phyloP scores from a whole-genome alignment of 345 rosid species.

The Atalantia buxifolia region DNA sequence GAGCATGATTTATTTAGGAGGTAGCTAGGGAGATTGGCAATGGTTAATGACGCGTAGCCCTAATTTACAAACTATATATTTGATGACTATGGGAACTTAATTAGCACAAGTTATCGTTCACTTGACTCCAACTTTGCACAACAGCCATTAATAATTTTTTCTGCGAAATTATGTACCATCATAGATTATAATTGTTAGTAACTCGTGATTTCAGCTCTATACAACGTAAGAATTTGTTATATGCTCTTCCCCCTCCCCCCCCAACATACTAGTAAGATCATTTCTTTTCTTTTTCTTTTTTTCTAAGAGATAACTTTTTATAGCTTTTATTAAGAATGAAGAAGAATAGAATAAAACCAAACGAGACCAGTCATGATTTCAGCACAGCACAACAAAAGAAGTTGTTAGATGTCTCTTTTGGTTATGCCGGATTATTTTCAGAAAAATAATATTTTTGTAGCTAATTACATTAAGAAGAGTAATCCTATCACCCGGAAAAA shows the following conservation, averaged over 20 bases:
- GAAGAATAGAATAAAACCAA: not conserved
- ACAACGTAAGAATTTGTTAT: not conserved
- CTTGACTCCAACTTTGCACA: not conserved
- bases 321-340: not conserved
- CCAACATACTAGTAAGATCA: too few relatives aligned
- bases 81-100: not conserved
- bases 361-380: not conserved
- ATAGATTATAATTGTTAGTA: too few relatives aligned
- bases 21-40: not conserved
- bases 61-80: not conserved
- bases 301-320: not conserved
- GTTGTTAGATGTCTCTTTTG: not conserved
- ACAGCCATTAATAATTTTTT: not conserved
- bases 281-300: too few relatives aligned
- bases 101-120: not conserved
- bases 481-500: too few relatives aligned
- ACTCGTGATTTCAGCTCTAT: not conserved
- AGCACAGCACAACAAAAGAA: not conserved
- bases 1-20: not conserved
- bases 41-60: not conserved
- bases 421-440: not conserved
- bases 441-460: too few relatives aligned
- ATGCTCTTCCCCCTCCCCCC: too few relatives aligned
- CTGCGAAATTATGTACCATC: not conserved
- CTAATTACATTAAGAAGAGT: not conserved